Base-by-base conservation (phyloP, 305 asterid genomes). In the Fraxinus greggii region DNA sequence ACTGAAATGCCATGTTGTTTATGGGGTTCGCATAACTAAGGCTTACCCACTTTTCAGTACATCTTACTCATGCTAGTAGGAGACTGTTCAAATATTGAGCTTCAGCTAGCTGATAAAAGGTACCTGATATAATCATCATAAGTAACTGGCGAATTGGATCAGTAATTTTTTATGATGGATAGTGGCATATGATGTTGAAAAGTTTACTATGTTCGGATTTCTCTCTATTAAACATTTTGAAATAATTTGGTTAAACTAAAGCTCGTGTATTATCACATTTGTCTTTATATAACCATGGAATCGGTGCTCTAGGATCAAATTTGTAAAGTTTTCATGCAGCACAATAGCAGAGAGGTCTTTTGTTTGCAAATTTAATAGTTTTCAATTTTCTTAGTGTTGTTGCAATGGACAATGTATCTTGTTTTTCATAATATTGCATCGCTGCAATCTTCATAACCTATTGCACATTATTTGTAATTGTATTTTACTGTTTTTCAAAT, bases 351-450 rank as follows among this genome's bases (percentile, higher is more conserved):
- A 54, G 69, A 78, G 32, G 40, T 72, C 35, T 1, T 67, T 21
- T 67, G 13, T 12, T 28, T 28, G 3, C 19, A 67, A 26, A 67
- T 67, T 63, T 12, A 67, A 67, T 69, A 7, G 23, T 29, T 48
- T 72, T 88, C 75, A 56, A 19, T 61, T 36, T 80, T 56, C 69
- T 29, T 36, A 7, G 21, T 45, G 63, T 72, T 56, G 28, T 72
- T 32, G 10, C 56, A 69, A 10, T 75, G 84, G 74, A 24, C 82
- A 65, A 56, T 76, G 78, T 72, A 81, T 40, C 13, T 79, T 80
- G 80, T 29, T 42, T 19, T 72, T 76, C 78, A 40, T 72, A 74
- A 40, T 17, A 45, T 35, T 75, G 29, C 70, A 19, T 78, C 32
- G 2, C 29, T 32, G 5, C 7, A 3, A 28, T 70, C 45, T 76